Evolutionary conservation across 371 early-diverging fungal species (phyloP), one percentile per base, ranked within the genome.

Genomic region (Zopfochytrium polystomum): DNA sequence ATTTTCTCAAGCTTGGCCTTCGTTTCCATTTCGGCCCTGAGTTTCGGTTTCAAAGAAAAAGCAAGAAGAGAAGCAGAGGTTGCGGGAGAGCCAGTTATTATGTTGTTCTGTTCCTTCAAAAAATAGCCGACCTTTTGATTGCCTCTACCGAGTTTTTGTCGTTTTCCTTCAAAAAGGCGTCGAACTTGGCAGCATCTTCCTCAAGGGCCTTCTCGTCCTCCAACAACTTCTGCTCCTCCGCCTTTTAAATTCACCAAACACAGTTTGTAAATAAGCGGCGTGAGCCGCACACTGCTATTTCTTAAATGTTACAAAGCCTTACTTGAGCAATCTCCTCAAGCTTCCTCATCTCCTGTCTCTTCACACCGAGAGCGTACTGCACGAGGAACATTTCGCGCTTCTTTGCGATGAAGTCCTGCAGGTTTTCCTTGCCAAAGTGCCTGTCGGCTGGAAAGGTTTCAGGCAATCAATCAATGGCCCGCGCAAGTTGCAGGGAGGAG

Each of bases 61-160:
- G n/a, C n/a, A n/a, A n/a, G n/a, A n/a, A n/a, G n/a, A n/a, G 6
- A 25, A 20, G 22, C 46, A 20, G 23, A 5, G 30, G 23, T 55
- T 23, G 18, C 15, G 35, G 23, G 26, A 13, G 26, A 51, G 22
- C 3, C 6, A 29, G 38, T 32, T 6, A 3, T 22, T 7, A 7
- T n/a, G 1, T 33, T 3, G 1, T 15, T 3, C 1, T 1, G 2
- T 43, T 1, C 20, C n/a, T 11, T 42, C 49, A 2, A 11, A 3
- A 29, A 20, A 33, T 42, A n/a, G 26, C 45, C 0, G 44, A 75
- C 77, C 58, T 65, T 63, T 78, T 78, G 57, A 80, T 80, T 0
- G 80, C 80, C 55, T 80, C 77, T 32, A 80, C 80, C 5, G 77
- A 78, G 62, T 80, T 80, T 49, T 77, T 73, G 65, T 80, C 80